Base-by-base conservation (phyloP, 2,329 filamentous ascomycete species). In the Xylaria sp. region DNA sequence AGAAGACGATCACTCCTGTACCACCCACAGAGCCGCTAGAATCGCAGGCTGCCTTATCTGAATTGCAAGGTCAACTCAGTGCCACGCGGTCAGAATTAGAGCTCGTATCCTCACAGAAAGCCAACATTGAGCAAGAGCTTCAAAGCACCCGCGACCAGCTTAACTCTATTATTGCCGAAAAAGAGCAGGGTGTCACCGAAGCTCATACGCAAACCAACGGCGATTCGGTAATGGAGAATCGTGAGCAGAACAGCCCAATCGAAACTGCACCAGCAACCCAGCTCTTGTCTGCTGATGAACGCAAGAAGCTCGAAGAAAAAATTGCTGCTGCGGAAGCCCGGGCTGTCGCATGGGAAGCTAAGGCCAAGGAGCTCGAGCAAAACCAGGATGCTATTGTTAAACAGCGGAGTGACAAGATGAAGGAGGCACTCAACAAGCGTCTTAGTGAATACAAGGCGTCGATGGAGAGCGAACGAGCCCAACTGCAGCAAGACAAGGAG, bases 391-490 rank as follows among this genome's bases (percentile, higher is more conserved):
- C 77, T 37, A 87, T 84, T 11, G 81, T 91, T 62, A 90, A 90
- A 70, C 80, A 83, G 55, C 84, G 88, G 46, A 88, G 87, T 1
- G 86, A 91, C 45, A 85, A 85, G 73, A 90, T 92, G 89, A 90
- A 88, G 71, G 82, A 85, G 21, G 78, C 84, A 1, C 78, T 92
- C 52, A 89, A 88, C 70, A 88, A 86, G 72, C 92, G 90, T 73
- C 81, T 96, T 15, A 85, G 82, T 60, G 92, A 92, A 69, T 84
- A 88, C 46, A 84, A 83, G 67, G 31, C 68, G 4, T 67, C 73
- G 45, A 80, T 79, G 47, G 80, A 81, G 60, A 76, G 80, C 33
- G 79, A 82, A 58, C 86, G 86, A 71, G 81, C 83, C 62, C 85
- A 85, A 70, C 69, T 89, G 37, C 85, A 89, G 69, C 88, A 88